These are phyloP conservation scores for Salix caprea DNA, from an alignment of 345 rosid genomes.

Conservation along the genomic window DNA sequence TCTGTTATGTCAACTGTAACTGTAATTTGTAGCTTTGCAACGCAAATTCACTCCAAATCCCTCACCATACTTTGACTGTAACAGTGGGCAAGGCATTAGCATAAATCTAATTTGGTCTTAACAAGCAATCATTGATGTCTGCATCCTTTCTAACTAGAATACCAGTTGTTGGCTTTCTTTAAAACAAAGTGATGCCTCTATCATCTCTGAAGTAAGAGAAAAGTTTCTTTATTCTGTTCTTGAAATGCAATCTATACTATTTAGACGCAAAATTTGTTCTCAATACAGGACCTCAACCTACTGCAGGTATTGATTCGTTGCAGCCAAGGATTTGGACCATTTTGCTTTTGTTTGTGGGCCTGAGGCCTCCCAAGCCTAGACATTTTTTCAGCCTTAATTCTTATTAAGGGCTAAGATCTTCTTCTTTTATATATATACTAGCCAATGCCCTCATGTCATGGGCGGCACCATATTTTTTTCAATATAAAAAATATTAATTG, in stretches of 20 bases:
- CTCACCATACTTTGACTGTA: not conserved
- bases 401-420: not conserved
- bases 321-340: not conserved
- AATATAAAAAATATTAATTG: no score
- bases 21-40: not conserved
- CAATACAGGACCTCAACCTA: not conserved
- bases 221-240: slow-evolving; percentile 23
- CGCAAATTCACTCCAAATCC: not conserved
- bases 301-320: not conserved
- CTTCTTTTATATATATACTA: not conserved
- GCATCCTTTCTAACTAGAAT: slow-evolving; percentile 9
- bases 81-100: not conserved
- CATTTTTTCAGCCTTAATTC: not conserved
- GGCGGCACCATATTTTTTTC: no score
- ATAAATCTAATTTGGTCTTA: slow-evolving; percentile 11
- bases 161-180: slow-evolving; percentile 11
- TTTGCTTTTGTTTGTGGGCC: not conserved
- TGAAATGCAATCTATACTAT: slow-evolving; percentile 1
- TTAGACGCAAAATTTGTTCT: not conserved
- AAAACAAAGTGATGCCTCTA: slow-evolving; percentile 24
- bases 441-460: fast-evolving
- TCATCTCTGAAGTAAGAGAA: slow-evolving; percentile 6
- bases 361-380: not conserved
- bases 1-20: not conserved
- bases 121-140: slow-evolving; percentile 8